Percentiles rank a stretch among this genome's conserved stretches.
Evolutionary conservation across 306 rosid species (phyloP).

Genomic region (Luffa acutangula): DNA sequence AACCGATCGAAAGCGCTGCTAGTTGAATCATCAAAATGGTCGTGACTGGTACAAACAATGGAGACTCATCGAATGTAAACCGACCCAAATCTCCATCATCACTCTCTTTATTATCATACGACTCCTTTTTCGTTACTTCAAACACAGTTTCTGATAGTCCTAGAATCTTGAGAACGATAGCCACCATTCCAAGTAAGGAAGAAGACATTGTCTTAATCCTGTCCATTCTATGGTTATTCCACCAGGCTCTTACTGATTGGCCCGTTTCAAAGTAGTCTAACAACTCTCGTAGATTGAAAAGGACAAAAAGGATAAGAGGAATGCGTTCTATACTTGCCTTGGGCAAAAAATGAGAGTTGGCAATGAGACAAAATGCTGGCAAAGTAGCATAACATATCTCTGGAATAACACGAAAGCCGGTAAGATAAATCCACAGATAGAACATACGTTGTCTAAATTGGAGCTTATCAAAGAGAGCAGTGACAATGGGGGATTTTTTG

Average conservation of each 20-base stretch:
- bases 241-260: conserved; percentile 46
- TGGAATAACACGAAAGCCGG: too few relatives aligned
- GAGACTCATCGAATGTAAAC: conserved; percentile 42
- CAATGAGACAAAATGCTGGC: too few relatives aligned
- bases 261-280: conserved; percentile 15
- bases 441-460: too few relatives aligned
- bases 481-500: too few relatives aligned
- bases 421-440: too few relatives aligned
- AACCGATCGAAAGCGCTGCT: conserved; percentile 16
- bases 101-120: not conserved
- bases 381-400: too few relatives aligned
- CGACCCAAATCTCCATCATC: conserved; percentile 15
- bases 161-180: conserved; percentile 21
- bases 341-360: too few relatives aligned
- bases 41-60: conserved; percentile 42
- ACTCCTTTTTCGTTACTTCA: conserved; percentile 49
- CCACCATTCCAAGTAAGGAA: conserved; percentile 31
- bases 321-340: too few relatives aligned
- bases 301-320: too few relatives aligned
- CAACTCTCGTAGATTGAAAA: too few relatives aligned
- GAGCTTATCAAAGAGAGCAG: too few relatives aligned
- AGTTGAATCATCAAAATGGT: conserved; percentile 45
- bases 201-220: conserved; percentile 29
- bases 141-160: conserved; percentile 35
- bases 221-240: conserved; percentile 66